These are phyloP conservation scores for Trichoderma semiorbis DNA, from an alignment of 2,329 filamentous ascomycete species.

Conservation along the genomic window DNA sequence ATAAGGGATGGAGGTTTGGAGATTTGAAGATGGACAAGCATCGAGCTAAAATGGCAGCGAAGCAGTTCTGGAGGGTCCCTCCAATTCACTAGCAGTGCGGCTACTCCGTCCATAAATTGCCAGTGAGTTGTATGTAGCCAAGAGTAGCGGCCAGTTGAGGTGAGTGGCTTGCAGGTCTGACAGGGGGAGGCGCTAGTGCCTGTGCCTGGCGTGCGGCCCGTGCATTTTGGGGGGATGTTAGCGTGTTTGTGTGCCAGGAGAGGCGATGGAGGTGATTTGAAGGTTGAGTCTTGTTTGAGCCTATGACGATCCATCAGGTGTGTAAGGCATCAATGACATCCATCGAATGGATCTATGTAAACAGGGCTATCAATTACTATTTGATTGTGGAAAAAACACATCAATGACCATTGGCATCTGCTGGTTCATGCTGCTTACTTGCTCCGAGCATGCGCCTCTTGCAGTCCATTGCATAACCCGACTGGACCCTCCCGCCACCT, in stretches of 20 bases:
- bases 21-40: neutral
- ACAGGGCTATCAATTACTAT: no score
- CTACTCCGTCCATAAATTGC: conserved; percentile 1
- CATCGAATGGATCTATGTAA: neutral
- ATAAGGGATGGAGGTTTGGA: conserved; percentile 1
- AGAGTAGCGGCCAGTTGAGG: neutral
- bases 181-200: conserved; percentile 1
- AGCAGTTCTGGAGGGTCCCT: neutral
- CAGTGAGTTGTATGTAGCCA: neutral
- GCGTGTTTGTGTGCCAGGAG: neutral
- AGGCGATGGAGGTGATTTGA: neutral
- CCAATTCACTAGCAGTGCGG: neutral
- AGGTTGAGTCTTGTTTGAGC: neutral
- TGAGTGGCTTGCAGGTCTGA: conserved; percentile 1
- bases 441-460: no score
- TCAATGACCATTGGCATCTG: neutral
- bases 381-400: no score
- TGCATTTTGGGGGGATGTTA: neutral
- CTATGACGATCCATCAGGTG: neutral
- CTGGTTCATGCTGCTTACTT: neutral
- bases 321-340: neutral
- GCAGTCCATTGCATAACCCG: neutral
- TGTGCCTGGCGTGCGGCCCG: neutral
- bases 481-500: neutral
- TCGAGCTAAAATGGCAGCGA: neutral